Base-by-base conservation (phyloP, 768 basidiomycete genomes). In the Obba rivulosa region DNA sequence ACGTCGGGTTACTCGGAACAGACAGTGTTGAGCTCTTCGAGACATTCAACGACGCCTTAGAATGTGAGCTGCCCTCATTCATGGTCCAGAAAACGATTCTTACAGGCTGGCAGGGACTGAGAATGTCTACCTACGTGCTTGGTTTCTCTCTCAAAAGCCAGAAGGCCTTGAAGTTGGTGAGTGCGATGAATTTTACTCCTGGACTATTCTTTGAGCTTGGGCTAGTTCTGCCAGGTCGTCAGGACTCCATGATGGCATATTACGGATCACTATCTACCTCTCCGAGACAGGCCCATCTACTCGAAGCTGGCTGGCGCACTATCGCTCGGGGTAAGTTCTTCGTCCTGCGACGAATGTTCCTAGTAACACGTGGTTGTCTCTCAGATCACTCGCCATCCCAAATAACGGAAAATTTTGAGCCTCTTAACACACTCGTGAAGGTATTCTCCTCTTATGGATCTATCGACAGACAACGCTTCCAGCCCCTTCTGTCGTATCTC, bases 21-120 rank as follows among this genome's bases (percentile, higher is more conserved):
- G 76, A 79, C 0, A 76, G 81, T 4, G 92, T 96, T 13, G 92
- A 94, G 67, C 62, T 89, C 14, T 93, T 96, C 57, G 73, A 75
- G 48, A 83, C 80, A 7, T 73, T 93, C 57, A 93, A 87, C 56
- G 91, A 96, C 53, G 94, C 92, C 0, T 78, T 97, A 74, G 95
- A 98, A 66, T 95, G 88, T 89, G 60, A 63, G 87, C 72, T 20
- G 18, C 50, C 17, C 23, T 34, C 11, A 16, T 9, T 16, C 21
- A 41, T 22, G 20, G 10, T 9, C 10, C n/a, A 16, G 16, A 3
- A 34, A 46, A 38, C 43, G 46, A 43, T 22, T 7, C 21, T 46
- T 24, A 45, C 21, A 21, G 17, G 18, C 35, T 45, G 16, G 77
- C 41, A 90, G 88, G 93, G 93, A 94, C 91, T 0, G 93, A 97